A percentile compares a stretch with the other conserved stretches of the same genome.
Conservation (phyloP, 2,329 filamentous ascomycete genomes). For the Magnaporthiopsis incrustans region DNA sequence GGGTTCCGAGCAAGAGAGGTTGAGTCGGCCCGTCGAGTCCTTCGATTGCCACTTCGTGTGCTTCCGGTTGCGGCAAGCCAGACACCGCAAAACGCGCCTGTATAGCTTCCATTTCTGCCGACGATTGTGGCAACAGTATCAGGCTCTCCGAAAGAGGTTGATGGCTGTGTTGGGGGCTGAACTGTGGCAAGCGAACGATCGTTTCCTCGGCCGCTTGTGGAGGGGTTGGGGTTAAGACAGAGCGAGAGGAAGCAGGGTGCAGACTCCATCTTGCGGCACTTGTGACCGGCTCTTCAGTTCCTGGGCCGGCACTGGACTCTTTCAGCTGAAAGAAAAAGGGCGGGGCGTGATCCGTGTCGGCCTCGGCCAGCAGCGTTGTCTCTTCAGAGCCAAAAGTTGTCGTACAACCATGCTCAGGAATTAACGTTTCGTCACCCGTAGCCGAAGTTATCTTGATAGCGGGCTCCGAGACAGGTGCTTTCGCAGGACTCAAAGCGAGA, state of each 20-base stretch:
- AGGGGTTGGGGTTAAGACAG: not conserved
- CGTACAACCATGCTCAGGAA: not conserved
- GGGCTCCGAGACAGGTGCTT: not conserved
- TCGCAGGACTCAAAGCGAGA: not conserved
- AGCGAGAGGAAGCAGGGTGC: not conserved
- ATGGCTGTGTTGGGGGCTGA: not conserved
- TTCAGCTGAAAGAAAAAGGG: not conserved
- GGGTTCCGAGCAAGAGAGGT: not conserved
- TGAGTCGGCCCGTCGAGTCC: not conserved
- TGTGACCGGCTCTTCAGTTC: not conserved
- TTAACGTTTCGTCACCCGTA: not conserved
- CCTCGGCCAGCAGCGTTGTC: not conserved
- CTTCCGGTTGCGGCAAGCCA: not conserved
- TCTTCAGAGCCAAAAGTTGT: conserved; percentile 1
- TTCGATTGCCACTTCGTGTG: not conserved
- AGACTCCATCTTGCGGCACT: not conserved
- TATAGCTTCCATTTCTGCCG: not conserved
- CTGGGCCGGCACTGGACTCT: not conserved
- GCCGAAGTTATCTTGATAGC: not conserved
- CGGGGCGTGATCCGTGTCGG: not conserved
- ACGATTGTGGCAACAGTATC: not conserved
- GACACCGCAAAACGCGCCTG: not conserved
- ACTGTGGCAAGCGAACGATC: not conserved
- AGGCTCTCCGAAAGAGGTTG: not conserved
- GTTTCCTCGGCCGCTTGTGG: not conserved